These are phyloP conservation scores for Wickerhamiella australiensis DNA, from an alignment of 805 yeast genomes.

Conservation along the genomic window DNA sequence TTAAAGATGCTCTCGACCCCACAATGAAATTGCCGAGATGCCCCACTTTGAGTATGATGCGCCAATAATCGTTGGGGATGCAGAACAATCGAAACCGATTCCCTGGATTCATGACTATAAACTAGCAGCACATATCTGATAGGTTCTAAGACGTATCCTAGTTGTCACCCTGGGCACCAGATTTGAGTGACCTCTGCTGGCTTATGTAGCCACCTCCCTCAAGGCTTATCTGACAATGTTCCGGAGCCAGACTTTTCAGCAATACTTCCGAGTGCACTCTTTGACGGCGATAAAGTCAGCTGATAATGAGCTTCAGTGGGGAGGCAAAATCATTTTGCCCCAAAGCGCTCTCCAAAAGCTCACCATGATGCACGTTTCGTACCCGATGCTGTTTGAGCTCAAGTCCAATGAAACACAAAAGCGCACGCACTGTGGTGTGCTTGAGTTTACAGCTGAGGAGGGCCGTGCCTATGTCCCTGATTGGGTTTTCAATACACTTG, in stretches of 20 bases:
- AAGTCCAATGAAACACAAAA: conserved; percentile 48
- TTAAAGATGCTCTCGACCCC: no score
- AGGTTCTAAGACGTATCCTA: no score
- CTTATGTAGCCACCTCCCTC: not conserved
- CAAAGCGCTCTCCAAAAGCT: conserved; percentile 82
- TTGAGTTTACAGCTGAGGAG: conserved; percentile 94
- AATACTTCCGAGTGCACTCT: conserved; percentile 86
- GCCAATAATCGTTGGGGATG: not conserved
- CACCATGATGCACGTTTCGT: conserved; percentile 78
- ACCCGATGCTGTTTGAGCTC: conserved; percentile 89
- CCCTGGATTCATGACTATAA: no score
- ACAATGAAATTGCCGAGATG: not conserved
- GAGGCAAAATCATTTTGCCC: conserved; percentile 92
- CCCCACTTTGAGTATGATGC: not conserved
- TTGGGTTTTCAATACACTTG: conserved; percentile 85
- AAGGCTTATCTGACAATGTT: conserved; percentile 5
- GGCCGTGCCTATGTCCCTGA: conserved; percentile 90
- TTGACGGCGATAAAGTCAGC: conserved; percentile 76
- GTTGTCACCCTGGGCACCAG: no score
- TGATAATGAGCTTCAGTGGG: conserved; percentile 65
- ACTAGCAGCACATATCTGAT: no score
- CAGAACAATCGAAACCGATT: no score
- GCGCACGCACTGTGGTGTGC: conserved; percentile 80
- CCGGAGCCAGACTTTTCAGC: conserved; percentile 42
- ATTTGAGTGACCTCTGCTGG: not conserved